A percentile compares a stretch with the other conserved stretches of the same genome.
These are phyloP conservation scores for Scytalidium sp. DNA, from an alignment of 2,329 filamentous ascomycete species.

Conservation along the genomic window DNA sequence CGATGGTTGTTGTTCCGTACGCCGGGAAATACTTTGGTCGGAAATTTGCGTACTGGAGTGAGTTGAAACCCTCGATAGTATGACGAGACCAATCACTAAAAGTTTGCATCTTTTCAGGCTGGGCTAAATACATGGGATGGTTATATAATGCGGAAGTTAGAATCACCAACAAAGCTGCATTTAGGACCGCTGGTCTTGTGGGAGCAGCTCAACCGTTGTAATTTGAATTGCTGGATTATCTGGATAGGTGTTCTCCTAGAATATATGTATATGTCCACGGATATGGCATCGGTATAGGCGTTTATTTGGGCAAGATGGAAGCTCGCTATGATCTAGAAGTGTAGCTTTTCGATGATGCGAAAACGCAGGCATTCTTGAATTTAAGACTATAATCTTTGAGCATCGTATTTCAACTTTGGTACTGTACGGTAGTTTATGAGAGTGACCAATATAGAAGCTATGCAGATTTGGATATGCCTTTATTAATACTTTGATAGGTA, in stretches of 20 bases:
- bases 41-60: slow-evolving; percentile 96
- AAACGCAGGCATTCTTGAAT: too few relatives aligned
- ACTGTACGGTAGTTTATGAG: too few relatives aligned
- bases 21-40: slow-evolving; percentile 92
- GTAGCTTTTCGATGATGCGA: not conserved
- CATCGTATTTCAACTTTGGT: too few relatives aligned
- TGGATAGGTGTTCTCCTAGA: not conserved
- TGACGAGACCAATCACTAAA: not conserved
- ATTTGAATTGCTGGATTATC: slow-evolving; percentile 32
- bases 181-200: slow-evolving; percentile 61
- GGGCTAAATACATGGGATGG: slow-evolving; percentile 94
- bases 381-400: too few relatives aligned
- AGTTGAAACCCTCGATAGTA: slow-evolving; percentile 31
- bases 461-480: too few relatives aligned
- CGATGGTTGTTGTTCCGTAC: slow-evolving; percentile 93
- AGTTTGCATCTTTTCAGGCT: slow-evolving; percentile 54
- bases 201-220: slow-evolving; percentile 45
- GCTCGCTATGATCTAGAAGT: not conserved
- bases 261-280: not conserved
- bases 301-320: not conserved
- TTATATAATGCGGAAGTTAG: slow-evolving; percentile 77
- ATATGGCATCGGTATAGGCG: not conserved
- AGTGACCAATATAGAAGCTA: too few relatives aligned
- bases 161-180: slow-evolving; percentile 59
- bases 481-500: too few relatives aligned